phyloP scores from a whole-genome alignment of 441 rosid species.

The Erysimum cheiri region DNA sequence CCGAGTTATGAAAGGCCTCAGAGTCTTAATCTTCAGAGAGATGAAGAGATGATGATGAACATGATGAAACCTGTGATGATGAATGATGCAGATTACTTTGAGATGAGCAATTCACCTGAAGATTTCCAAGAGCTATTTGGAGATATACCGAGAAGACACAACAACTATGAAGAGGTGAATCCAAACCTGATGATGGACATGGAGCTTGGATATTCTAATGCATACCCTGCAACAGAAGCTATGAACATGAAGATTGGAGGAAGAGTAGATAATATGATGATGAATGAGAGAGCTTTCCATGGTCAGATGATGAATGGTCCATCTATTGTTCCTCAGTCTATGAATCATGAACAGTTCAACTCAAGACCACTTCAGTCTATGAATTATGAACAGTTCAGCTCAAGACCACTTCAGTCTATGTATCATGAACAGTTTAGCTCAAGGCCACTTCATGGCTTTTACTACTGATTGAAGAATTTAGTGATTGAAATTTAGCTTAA shows the following conservation, averaged over 20 bases:
- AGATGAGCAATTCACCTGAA: conserved; percentile 39
- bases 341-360: conserved; percentile 34
- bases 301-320: conserved; percentile 41
- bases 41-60: conserved; percentile 44
- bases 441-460: conserved; percentile 25
- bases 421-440: not conserved
- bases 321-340: conserved; percentile 30
- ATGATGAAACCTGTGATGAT: conserved; percentile 35
- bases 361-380: conserved; percentile 27
- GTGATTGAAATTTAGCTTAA: not conserved
- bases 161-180: conserved; percentile 44
- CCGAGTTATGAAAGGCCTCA: conserved; percentile 37
- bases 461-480: conserved; percentile 31
- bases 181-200: conserved; percentile 38
- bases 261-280: conserved; percentile 31
- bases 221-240: conserved; percentile 47
- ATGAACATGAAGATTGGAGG: conserved; percentile 43
- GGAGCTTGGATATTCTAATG: conserved; percentile 42
- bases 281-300: conserved; percentile 35
- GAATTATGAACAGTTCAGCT: not conserved
- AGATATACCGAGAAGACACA: conserved; percentile 31
- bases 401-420: conserved; percentile 26
- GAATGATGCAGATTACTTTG: conserved; percentile 43
- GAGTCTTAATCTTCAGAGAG: conserved; percentile 34
- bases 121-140: conserved; percentile 41